Conservation (phyloP, 1,284 basidiomycete genomes). For the Cutaneotrichosporon sp. region DNA sequence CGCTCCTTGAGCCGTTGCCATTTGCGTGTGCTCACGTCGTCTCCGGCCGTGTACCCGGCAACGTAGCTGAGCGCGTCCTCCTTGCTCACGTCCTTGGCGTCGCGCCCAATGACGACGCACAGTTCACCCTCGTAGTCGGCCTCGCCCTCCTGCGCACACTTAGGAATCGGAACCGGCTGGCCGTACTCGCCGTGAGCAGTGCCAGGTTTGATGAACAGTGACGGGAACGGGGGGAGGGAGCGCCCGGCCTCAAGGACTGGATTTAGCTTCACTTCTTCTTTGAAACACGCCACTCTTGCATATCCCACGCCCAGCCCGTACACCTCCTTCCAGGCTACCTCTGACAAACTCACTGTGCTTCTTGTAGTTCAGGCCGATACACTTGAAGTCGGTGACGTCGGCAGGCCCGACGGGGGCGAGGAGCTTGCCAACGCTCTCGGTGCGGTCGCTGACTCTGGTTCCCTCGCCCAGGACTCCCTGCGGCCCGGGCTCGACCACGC, state of each 20-base stretch:
- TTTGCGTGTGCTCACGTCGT: conserved; percentile 61
- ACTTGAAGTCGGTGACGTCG: conserved; percentile 11
- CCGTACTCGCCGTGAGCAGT: conserved; percentile 70
- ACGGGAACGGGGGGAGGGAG: conserved; percentile 60
- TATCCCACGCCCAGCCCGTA: too few relatives aligned
- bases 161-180: conserved; percentile 66
- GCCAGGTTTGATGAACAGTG: conserved; percentile 77
- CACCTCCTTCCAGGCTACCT: too few relatives aligned
- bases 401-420: conserved; percentile 11
- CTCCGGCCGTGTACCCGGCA: conserved; percentile 72
- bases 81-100: conserved; percentile 72
- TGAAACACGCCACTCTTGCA: too few relatives aligned
- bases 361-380: conserved; percentile 33
- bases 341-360: conserved; percentile 25
- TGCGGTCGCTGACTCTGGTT: conserved; percentile 14
- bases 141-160: conserved; percentile 66
- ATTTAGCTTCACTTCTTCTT: not conserved
- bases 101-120: conserved; percentile 76
- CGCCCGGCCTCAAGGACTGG: conserved; percentile 28
- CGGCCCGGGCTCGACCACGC: conserved; percentile 20
- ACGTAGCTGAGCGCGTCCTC: conserved; percentile 77
- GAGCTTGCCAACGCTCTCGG: conserved; percentile 12
- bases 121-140: conserved; percentile 87
- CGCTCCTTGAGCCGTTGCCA: conserved; percentile 26
- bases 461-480: conserved; percentile 12